These are phyloP conservation scores for Sungouiella thailandica DNA, from an alignment of 805 yeast species.

Conservation along the genomic window DNA sequence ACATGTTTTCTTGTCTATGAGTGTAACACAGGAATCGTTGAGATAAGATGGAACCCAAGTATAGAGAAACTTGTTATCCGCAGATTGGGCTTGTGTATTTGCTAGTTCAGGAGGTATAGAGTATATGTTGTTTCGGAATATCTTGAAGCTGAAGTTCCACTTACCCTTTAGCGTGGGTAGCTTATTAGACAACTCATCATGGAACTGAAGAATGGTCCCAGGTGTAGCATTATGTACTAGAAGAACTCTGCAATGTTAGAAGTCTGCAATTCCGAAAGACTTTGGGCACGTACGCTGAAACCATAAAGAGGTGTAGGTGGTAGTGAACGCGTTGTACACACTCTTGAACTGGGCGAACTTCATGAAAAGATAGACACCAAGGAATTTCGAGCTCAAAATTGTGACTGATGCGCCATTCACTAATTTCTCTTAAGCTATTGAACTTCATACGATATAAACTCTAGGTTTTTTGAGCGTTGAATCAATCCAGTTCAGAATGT, in stretches of 20 bases:
- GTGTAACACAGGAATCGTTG: conserved; percentile 42
- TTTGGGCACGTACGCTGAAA: conserved; percentile 32
- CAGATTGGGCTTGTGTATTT: conserved; percentile 22
- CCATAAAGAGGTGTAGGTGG: no score
- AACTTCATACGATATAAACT: no score
- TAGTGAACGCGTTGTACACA: no score
- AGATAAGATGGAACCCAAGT: conserved; percentile 49
- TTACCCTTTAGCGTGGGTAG: conserved; percentile 56
- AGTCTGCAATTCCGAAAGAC: not conserved
- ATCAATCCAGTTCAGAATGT: no score
- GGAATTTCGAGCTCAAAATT: no score
- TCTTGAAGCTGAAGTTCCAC: conserved; percentile 67
- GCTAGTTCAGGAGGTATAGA: conserved; percentile 38
- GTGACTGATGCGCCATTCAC: no score
- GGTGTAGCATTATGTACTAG: conserved; percentile 43
- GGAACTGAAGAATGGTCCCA: conserved; percentile 61
- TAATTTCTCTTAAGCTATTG: no score
- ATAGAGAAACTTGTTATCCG: conserved; percentile 43
- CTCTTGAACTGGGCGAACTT: no score
- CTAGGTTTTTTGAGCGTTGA: no score
- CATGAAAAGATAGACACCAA: no score
- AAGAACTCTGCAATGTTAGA: conserved; percentile 29
- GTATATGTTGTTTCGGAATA: conserved; percentile 60
- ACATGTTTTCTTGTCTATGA: conserved; percentile 39
- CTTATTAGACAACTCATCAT: conserved; percentile 65